These are phyloP conservation scores for Claviceps sp. DNA, from an alignment of 2,329 filamentous ascomycete species.

Conservation along the genomic window DNA sequence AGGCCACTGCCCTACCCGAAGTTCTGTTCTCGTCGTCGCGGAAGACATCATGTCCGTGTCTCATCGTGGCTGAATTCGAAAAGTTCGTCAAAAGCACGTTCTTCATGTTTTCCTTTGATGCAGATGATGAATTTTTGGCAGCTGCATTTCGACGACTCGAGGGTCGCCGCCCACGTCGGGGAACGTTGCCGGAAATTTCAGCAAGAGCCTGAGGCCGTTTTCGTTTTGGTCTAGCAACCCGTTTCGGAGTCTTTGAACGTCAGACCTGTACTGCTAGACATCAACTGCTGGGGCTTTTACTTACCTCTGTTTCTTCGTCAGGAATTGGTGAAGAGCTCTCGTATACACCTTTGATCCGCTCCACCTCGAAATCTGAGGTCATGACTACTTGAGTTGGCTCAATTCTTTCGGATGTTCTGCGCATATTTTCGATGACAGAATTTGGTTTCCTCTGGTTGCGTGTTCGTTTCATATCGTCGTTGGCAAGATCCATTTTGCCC, in stretches of 20 bases:
- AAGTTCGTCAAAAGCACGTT: neutral
- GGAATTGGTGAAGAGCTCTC: conserved; percentile 38
- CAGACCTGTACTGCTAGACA: conserved; percentile 1
- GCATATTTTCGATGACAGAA: conserved; percentile 56
- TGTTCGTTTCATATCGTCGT: conserved; percentile 56
- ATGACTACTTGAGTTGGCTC: conserved; percentile 54
- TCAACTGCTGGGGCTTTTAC: conserved; percentile 8
- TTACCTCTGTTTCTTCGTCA: conserved; percentile 29
- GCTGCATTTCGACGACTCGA: conserved; percentile 12
- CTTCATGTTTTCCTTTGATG: conserved; percentile 5
- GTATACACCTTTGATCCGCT: conserved; percentile 44
- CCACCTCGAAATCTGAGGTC: conserved; percentile 34
- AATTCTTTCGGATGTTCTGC: conserved; percentile 48
- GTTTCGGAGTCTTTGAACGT: conserved; percentile 16
- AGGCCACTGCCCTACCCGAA: conserved; percentile 11
- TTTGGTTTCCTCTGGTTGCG: conserved; percentile 66
- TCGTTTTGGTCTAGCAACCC: conserved; percentile 16
- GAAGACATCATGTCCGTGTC: conserved; percentile 18
- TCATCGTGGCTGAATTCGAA: conserved; percentile 7
- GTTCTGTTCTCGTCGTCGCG: conserved; percentile 15
- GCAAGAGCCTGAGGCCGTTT: conserved; percentile 19
- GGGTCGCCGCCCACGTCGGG: conserved; percentile 14
- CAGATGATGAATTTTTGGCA: conserved; percentile 7
- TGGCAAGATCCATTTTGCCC: conserved; percentile 70
- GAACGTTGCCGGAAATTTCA: conserved; percentile 23